Conservation (phyloP, 129 eudicot species). For the Escallonia rubra region DNA sequence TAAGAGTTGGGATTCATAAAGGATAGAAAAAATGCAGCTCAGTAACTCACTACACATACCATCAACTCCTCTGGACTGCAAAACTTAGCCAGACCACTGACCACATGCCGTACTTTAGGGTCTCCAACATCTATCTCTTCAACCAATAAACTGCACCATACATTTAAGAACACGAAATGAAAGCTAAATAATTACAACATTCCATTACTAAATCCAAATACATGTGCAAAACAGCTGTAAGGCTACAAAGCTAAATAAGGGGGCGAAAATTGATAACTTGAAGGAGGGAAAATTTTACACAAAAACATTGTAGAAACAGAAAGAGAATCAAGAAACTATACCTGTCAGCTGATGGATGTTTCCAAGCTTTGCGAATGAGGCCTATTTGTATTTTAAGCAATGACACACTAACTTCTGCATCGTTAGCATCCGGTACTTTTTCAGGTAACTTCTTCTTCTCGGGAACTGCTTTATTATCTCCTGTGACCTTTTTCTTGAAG, state of each 20-base stretch:
- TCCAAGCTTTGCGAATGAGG: slow-evolving; percentile 84
- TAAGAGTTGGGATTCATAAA: not conserved
- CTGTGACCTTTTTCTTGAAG: slow-evolving; percentile 49
- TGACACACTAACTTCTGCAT: slow-evolving; percentile 69
- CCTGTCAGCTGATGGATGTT: slow-evolving; percentile 99
- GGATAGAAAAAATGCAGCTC: not conserved
- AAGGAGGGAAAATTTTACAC: too few relatives aligned
- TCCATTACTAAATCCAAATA: not conserved
- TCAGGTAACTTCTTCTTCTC: slow-evolving; percentile 70
- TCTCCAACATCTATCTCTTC: slow-evolving; percentile 99
- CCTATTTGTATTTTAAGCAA: slow-evolving; percentile 88
- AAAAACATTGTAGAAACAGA: not conserved
- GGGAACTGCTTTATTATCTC: slow-evolving; percentile 32
- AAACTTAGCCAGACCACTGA: slow-evolving; percentile 92
- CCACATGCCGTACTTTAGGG: slow-evolving; percentile 85
- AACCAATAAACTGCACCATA: slow-evolving; percentile 73
- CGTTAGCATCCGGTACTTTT: slow-evolving; percentile 68
- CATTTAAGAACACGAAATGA: slow-evolving; percentile 2
- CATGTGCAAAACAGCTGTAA: not conserved
- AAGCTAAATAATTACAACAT: not conserved
- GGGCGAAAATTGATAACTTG: too few relatives aligned
- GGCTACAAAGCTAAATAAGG: too few relatives aligned
- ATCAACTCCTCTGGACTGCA: slow-evolving; percentile 83
- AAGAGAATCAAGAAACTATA: slow-evolving; percentile 3
- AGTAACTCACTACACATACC: slow-evolving; percentile 31